phyloP scores from a whole-genome alignment of 768 basidiomycete species.

The Amanita brunnescens region DNA sequence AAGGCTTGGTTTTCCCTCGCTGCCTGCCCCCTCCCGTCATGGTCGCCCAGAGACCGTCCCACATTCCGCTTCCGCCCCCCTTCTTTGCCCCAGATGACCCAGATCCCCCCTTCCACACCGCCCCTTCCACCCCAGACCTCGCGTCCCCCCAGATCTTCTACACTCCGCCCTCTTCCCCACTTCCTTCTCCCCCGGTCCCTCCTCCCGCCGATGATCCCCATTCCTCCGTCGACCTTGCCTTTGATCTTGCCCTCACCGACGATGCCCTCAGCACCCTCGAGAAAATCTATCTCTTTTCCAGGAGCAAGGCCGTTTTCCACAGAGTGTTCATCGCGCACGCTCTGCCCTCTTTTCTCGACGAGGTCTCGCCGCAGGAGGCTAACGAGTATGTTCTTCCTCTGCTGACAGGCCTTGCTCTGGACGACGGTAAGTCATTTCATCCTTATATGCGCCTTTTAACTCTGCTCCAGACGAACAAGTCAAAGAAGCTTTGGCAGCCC shows the following conservation, averaged over 20 bases:
- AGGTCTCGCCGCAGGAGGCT: slow-evolving; percentile 79
- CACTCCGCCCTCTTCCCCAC: slow-evolving; percentile 32
- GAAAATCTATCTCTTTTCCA: slow-evolving; percentile 84
- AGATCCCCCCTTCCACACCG: slow-evolving; percentile 33
- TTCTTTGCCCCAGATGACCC: slow-evolving; percentile 2
- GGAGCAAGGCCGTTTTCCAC: slow-evolving; percentile 55
- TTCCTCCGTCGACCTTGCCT: slow-evolving; percentile 22
- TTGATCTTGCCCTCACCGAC: slow-evolving; percentile 53
- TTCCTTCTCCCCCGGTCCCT: slow-evolving; percentile 15
- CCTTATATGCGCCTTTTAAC: slow-evolving; percentile 6
- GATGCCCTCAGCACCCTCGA: slow-evolving; percentile 80
- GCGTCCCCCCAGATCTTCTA: slow-evolving; percentile 21
- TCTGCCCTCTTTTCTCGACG: slow-evolving; percentile 66
- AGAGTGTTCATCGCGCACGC: slow-evolving; percentile 80
- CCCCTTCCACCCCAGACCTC: slow-evolving; percentile 34
- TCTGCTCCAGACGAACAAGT: slow-evolving; percentile 63
- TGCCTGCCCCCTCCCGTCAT: neutral
- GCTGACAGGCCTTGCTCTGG: slow-evolving; percentile 76
- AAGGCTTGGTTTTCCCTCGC: slow-evolving; percentile 3
- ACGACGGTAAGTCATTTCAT: slow-evolving; percentile 53
- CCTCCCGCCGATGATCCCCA: slow-evolving; percentile 27
- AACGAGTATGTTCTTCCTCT: slow-evolving; percentile 91
- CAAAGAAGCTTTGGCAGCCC: slow-evolving; percentile 77
- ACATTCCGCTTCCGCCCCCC: slow-evolving; percentile 5
- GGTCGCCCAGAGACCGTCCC: slow-evolving; percentile 8